Evolutionary conservation across 352 stramenopile species (phyloP), one percentile per base, ranked within the genome.

Genomic region (Pythium scleroteichum): DNA sequence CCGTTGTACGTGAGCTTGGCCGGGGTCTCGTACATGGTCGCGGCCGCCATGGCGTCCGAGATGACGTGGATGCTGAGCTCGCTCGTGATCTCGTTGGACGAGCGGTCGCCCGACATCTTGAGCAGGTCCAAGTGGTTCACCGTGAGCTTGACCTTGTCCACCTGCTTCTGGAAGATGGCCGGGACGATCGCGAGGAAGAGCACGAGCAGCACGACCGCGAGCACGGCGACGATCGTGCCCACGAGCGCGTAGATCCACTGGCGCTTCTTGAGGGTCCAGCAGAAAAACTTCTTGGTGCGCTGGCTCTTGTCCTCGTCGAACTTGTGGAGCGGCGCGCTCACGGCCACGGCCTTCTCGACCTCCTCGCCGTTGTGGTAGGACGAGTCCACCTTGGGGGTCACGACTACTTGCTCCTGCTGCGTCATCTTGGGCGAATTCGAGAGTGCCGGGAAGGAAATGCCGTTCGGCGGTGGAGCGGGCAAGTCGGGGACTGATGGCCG

Each of bases 121-220:
- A 82, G 69, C 46, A 90, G 64, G 58, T 90, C 82, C 44, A 92
- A 58, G 67, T 86, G 79, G 69, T 88, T 88, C 45, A 92, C 59
- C 23, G 63, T 69, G 51, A 92, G 52, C 26, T 77, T 55, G 52
- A 88, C 80, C 38, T 79, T 75, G 71, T 90, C 73, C 45, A 78
- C 73, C 58, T 82, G 76, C 51, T 77, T 71, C 68, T 92, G 77
- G 70, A 88, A 86, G 48, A 90, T 63, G 17, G 76, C 74, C 22
- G 67, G 69, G 50, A 80, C 59, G 45, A 88, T 72, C 22, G 68
- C 78, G 53, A 90, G 70, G 69, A 80, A 88, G 22, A 88, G 49
- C 54, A 89, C 78, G 45, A 92, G 58, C 35, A 92, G 58, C 27
- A 87, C 57, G 32, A 88, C 71, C 8, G 46, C 64, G 47, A 89